Conservation (phyloP, 2,329 filamentous ascomycete genomes). For the Lasiodiplodia citricola region DNA sequence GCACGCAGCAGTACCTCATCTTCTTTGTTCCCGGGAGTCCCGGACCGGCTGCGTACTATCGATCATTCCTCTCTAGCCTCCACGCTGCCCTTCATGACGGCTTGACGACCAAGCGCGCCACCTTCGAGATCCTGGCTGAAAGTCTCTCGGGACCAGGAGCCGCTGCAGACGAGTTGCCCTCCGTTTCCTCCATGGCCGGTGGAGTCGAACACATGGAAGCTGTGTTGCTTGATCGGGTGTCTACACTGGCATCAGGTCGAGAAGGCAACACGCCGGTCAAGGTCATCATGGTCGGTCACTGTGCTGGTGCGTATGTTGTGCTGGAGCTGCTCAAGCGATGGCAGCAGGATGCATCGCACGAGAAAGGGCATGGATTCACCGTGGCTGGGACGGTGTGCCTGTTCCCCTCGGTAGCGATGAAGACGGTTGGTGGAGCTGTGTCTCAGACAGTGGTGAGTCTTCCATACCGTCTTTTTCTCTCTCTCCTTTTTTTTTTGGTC, state of each 20-base stretch:
- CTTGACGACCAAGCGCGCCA: background rate
- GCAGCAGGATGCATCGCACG: background rate
- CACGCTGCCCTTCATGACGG: slow-evolving; percentile 46
- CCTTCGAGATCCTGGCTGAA: slow-evolving; percentile 46
- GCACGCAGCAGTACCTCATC: slow-evolving; percentile 54
- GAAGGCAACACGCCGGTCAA: background rate
- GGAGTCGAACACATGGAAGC: background rate
- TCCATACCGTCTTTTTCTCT: background rate
- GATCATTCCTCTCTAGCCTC: slow-evolving; percentile 66
- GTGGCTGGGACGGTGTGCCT: slow-evolving; percentile 5
- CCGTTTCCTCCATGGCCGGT: background rate
- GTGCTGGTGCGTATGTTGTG: slow-evolving; percentile 2
- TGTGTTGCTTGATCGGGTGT: background rate
- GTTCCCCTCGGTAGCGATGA: slow-evolving; percentile 1
- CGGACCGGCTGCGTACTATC: slow-evolving; percentile 77
- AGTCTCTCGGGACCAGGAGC: slow-evolving; percentile 41
- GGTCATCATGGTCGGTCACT: slow-evolving; percentile 7
- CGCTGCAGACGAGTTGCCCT: slow-evolving; percentile 24
- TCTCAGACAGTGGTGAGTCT: slow-evolving; percentile 2
- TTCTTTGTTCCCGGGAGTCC: slow-evolving; percentile 80
- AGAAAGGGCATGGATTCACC: background rate
- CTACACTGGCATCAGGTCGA: background rate
- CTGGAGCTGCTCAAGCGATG: background rate
- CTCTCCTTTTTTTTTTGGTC: too few relatives aligned
- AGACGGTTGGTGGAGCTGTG: slow-evolving; percentile 6